A percentile compares a stretch with the other conserved stretches of the same genome.
Evolutionary conservation across 371 early-diverging fungal species (phyloP).

Genomic region (Zychaea mexicana): DNA sequence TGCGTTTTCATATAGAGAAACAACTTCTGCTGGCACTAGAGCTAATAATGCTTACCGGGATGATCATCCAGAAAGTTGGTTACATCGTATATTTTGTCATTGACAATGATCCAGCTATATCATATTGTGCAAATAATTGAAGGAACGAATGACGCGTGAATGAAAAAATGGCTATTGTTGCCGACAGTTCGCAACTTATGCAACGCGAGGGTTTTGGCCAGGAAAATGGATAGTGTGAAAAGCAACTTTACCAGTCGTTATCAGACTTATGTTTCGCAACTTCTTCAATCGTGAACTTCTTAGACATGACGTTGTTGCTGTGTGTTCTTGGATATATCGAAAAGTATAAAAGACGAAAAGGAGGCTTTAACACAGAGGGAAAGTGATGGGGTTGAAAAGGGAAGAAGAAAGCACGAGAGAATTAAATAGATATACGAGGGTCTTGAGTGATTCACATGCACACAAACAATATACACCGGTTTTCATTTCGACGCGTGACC

Average conservation of each 20-base stretch:
- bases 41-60: slow-evolving; percentile 35
- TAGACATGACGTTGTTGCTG: slow-evolving; percentile 27
- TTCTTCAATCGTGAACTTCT: slow-evolving; percentile 66
- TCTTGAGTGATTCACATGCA: slow-evolving; percentile 11
- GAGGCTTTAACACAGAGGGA: too few relatives aligned
- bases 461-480: too few relatives aligned
- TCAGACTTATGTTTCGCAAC: slow-evolving; percentile 72
- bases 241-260: slow-evolving; percentile 74
- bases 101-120: slow-evolving; percentile 85
- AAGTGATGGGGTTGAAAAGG: background rate
- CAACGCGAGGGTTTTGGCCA: too few relatives aligned
- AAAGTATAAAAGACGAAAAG: too few relatives aligned
- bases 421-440: background rate
- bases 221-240: too few relatives aligned
- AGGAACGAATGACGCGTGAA: too few relatives aligned
- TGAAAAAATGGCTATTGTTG: too few relatives aligned
- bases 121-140: background rate
- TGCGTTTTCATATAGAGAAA: background rate
- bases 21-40: background rate
- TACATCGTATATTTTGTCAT: slow-evolving; percentile 79
- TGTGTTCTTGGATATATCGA: background rate
- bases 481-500: slow-evolving; percentile 12
- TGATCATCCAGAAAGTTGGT: slow-evolving; percentile 81
- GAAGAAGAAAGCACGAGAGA: background rate
- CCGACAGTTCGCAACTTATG: too few relatives aligned